These are phyloP conservation scores for Coemansia sp. DNA, from an alignment of 192 early-diverging fungal species.

Conservation along the genomic window DNA sequence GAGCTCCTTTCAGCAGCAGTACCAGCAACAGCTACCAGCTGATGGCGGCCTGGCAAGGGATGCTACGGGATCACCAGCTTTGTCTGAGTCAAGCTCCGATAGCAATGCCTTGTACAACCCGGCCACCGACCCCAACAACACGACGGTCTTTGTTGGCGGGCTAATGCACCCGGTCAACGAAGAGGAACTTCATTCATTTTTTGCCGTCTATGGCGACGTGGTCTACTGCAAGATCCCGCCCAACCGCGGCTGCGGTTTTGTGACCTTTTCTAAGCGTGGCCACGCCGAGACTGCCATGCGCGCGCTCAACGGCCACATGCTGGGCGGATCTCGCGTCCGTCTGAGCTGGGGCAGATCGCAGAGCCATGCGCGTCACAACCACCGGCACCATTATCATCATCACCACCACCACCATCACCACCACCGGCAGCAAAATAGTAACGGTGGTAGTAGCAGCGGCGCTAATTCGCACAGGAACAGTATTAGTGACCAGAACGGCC, in stretches of 20 bases:
- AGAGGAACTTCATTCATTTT: slow-evolving; percentile 82
- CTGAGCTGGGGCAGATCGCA: slow-evolving; percentile 73
- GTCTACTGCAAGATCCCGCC: slow-evolving; percentile 92
- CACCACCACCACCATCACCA: slow-evolving; percentile 36
- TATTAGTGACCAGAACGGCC: slow-evolving; percentile 42
- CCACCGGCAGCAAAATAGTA: slow-evolving; percentile 34
- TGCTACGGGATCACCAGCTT: slow-evolving; percentile 29
- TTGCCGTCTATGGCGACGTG: slow-evolving; percentile 90
- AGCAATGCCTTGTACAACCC: slow-evolving; percentile 50
- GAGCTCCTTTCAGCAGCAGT: slow-evolving; percentile 17
- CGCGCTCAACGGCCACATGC: slow-evolving; percentile 85
- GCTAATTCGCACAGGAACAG: slow-evolving; percentile 46
- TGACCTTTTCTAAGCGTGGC: slow-evolving; percentile 81
- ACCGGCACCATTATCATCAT: slow-evolving; percentile 41
- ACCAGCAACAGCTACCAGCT: background rate
- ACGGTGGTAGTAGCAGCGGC: slow-evolving; percentile 38
- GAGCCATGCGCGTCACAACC: slow-evolving; percentile 53
- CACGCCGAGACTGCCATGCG: slow-evolving; percentile 89
- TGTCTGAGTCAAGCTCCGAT: slow-evolving; percentile 39
- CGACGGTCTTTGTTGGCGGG: slow-evolving; percentile 97
- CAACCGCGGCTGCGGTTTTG: slow-evolving; percentile 96
- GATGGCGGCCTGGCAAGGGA: slow-evolving; percentile 22
- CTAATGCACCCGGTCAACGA: slow-evolving; percentile 81
- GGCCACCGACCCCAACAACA: slow-evolving; percentile 83
- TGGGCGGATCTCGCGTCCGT: slow-evolving; percentile 74